Conservation (phyloP, 2,329 filamentous ascomycete species). For the Colletotrichum acutatum region DNA sequence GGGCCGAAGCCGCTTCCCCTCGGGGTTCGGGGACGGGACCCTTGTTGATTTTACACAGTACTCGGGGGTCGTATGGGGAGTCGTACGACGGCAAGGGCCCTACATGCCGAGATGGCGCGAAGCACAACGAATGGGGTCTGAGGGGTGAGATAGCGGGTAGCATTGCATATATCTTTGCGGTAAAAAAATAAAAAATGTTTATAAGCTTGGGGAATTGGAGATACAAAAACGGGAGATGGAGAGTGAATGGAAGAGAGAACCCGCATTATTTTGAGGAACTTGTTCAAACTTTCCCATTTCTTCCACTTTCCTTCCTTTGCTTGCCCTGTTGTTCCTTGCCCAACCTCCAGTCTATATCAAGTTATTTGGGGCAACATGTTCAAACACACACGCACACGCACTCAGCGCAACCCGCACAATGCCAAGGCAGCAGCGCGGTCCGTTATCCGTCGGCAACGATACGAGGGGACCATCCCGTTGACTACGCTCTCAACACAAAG, state of each 20-base stretch:
- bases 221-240: not conserved
- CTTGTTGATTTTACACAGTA: not conserved
- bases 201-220: not conserved
- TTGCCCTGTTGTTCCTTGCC: not conserved
- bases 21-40: constrained; percentile 27
- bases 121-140: constrained; percentile 6
- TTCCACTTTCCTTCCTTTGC: not conserved
- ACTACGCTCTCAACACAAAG: constrained; percentile 19
- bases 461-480: not conserved
- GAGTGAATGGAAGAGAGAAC: not conserved
- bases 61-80: constrained; percentile 19
- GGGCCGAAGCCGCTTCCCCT: constrained; percentile 16
- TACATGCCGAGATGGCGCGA: constrained; percentile 9
- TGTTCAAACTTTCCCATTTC: not conserved
- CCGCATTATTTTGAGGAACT: not conserved
- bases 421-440: not conserved
- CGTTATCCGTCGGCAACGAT: not conserved
- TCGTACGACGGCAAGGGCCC: constrained; percentile 27
- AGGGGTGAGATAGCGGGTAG: not conserved
- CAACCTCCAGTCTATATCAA: constrained; percentile 14
- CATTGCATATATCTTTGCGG: not conserved
- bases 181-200: not conserved
- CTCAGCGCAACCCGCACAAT: not conserved
- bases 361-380: constrained; percentile 3
- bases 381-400: not conserved